Evolutionary conservation across 352 stramenopile species (phyloP), one percentile per base, ranked within the genome.

Genomic region (Globisporangium megalacanthum): DNA sequence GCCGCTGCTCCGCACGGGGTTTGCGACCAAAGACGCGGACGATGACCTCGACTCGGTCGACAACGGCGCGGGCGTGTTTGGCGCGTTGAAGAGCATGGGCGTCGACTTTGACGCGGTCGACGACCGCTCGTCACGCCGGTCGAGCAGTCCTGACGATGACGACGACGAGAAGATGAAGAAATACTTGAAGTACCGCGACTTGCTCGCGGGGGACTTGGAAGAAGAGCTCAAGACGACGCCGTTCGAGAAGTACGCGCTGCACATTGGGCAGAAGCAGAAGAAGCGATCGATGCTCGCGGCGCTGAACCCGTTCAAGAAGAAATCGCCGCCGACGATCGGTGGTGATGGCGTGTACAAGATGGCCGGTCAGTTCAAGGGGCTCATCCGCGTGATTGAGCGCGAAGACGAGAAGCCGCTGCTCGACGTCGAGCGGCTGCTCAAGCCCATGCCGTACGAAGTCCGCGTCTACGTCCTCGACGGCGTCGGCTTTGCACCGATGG

Each of bases 351-450:
- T 83, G 36, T 92, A 88, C 69, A 89, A 92, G 62, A 77, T 86
- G 35, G 87, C 87, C 22, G 91, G 88, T 2, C 77, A 83, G 25
- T 97, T 97, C 61, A 97, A 97, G 75, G 90, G 88, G 19, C 60
- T 97, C 39, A 85, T 97, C n/a, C 83, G 91, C 20, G 72, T 97
- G 15, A 85, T 96, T 29, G 71, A 91, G 42, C 68, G 79, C 29
- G 72, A 92, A 54, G 85, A 96, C 35, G 86, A 94, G 54, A 86
- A 83, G 49, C 80, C 85, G 1, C 61, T 89, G 33, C 62, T 95
- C n/a, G 70, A 92, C 56, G 55, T 93, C 0, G 74, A 90, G 0
- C 75, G 58, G 6, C 20, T 95, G 51, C 69, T 95, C 9, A 83
- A 79, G 49, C 69, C 80, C 8, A 68, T 89, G 44, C 75, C 76